Conservation (phyloP, 805 yeast genomes). For the Saccharomyces cerevisiae region DNA sequence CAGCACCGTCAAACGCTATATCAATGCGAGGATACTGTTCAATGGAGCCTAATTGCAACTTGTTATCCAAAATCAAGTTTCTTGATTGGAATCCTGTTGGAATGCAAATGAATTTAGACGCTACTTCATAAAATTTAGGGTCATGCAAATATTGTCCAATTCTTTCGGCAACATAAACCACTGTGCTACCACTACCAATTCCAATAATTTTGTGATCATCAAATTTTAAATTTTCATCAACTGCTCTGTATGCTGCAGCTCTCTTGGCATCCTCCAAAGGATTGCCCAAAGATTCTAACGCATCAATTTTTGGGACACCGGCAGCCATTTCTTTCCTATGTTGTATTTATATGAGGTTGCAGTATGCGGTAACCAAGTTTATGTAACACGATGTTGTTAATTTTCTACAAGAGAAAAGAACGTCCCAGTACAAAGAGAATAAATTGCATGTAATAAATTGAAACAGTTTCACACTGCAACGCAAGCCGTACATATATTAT, state of each 20-base stretch:
- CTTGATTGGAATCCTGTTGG: conserved; percentile 97
- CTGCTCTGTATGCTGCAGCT: conserved; percentile 85
- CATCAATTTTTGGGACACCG: conserved; percentile 12
- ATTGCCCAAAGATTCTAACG: conserved; percentile 26
- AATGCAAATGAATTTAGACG: conserved; percentile 56
- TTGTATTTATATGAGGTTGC: background rate
- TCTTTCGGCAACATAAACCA: conserved; percentile 92
- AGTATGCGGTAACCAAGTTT: background rate
- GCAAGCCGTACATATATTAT: background rate
- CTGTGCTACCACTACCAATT: conserved; percentile 95
- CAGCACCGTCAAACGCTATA: conserved; percentile 97
- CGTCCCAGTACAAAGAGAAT: background rate
- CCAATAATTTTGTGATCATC: conserved; percentile 69
- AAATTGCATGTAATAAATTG: background rate
- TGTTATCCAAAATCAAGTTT: conserved; percentile 74
- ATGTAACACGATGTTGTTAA: background rate
- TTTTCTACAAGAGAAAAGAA: background rate
- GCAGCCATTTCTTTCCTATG: background rate
- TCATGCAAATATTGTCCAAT: conserved; percentile 47
- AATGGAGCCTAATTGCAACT: conserved; percentile 66
- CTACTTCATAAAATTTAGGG: conserved; percentile 31
- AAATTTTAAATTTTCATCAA: conserved; percentile 57
- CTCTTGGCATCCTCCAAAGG: conserved; percentile 77
- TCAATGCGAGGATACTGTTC: conserved; percentile 80
- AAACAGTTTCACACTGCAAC: background rate